These are phyloP conservation scores for Staphylotrichum tortipilum DNA, from an alignment of 495 filamentous ascomycete species.

Conservation along the genomic window DNA sequence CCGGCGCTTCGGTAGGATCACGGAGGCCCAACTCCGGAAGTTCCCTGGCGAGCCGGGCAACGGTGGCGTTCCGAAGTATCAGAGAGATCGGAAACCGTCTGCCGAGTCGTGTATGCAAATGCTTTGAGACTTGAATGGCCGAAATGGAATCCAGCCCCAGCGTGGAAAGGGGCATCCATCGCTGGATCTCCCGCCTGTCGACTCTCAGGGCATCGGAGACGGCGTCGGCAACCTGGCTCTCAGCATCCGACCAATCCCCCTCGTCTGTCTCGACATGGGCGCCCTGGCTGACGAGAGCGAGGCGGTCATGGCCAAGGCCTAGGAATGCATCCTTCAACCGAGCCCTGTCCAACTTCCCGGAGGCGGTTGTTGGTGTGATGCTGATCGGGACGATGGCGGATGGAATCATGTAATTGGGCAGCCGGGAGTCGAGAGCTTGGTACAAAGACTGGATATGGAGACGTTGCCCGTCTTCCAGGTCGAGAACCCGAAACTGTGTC, in stretches of 20 bases:
- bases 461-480: constrained; percentile 15
- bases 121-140: constrained; percentile 56
- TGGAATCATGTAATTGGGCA: constrained; percentile 65
- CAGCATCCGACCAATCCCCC: constrained; percentile 41
- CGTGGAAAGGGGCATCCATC: constrained; percentile 37
- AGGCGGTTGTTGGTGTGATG: constrained; percentile 51
- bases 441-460: constrained; percentile 31
- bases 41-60: constrained; percentile 46
- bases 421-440: constrained; percentile 25
- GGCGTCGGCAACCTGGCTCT: constrained; percentile 42
- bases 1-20: not conserved
- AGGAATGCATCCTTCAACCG: constrained; percentile 14
- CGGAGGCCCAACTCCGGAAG: not conserved
- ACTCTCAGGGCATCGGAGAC: constrained; percentile 35
- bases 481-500: constrained; percentile 16
- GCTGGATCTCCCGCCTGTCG: constrained; percentile 47
- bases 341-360: constrained; percentile 51
- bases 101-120: constrained; percentile 35
- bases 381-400: constrained; percentile 57
- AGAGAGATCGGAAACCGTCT: constrained; percentile 48
- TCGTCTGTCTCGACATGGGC: constrained; percentile 21
- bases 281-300: constrained; percentile 18
- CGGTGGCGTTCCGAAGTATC: constrained; percentile 53
- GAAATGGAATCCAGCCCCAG: constrained; percentile 77
- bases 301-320: constrained; percentile 9